These are phyloP conservation scores for Solanum phureja DNA, from an alignment of 257 asterid genomes.

Conservation along the genomic window DNA sequence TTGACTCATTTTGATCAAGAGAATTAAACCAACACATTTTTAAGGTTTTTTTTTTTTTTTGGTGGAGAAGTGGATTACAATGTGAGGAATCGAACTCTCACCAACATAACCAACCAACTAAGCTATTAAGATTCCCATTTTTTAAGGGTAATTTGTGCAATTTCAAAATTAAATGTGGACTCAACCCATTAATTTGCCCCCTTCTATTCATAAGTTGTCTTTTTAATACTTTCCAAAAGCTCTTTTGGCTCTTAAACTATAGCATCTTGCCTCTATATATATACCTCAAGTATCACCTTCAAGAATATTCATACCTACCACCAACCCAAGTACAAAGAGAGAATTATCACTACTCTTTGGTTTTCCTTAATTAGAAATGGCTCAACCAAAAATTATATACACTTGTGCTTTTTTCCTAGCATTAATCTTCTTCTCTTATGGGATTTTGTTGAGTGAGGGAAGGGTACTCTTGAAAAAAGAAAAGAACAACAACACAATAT, in stretches of 20 bases:
- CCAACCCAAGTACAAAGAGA: not conserved
- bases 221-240: not conserved
- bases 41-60: no score
- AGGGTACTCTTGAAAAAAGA: not conserved
- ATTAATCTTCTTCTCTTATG: conserved; percentile 2
- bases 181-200: not conserved
- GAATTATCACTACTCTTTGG: not conserved
- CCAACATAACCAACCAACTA: not conserved
- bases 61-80: no score
- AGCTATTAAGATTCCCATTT: not conserved
- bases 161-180: not conserved
- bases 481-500: not conserved
- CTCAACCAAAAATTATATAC: not conserved
- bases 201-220: not conserved
- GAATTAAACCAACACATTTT: not conserved
- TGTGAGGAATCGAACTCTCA: no score
- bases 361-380: not conserved
- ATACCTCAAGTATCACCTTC: not conserved
- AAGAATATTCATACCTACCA: not conserved
- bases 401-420: conserved; percentile 2
- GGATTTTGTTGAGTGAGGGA: not conserved
- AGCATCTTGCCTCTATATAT: not conserved
- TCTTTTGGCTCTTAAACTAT: not conserved
- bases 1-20: not conserved
- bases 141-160: not conserved